phyloP scores from a whole-genome alignment of 345 rosid species.

The Lenwebbia sp. region DNA sequence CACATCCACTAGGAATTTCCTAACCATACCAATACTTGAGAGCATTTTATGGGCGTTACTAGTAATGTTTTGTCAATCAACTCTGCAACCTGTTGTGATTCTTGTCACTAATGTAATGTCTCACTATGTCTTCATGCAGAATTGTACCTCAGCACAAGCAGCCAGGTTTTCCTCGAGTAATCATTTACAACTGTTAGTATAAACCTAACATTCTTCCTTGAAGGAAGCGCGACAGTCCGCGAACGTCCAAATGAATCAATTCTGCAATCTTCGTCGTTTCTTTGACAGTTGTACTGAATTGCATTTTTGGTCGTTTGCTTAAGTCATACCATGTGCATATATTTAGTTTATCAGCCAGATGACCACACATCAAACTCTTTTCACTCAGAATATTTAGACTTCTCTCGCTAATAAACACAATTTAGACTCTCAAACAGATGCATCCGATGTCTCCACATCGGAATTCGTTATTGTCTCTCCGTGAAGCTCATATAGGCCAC shows the following conservation, averaged over 20 bases:
- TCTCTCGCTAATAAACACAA: background rate
- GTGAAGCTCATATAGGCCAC: background rate
- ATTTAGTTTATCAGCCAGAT: background rate
- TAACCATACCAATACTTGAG: too few species aligned
- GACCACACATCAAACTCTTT: background rate
- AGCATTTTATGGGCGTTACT: too few species aligned
- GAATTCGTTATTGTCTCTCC: background rate
- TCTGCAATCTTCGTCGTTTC: background rate
- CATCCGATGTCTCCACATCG: accelerated
- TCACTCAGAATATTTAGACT: background rate
- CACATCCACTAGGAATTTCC: too few species aligned
- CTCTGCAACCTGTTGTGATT: too few species aligned
- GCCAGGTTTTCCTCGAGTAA: background rate
- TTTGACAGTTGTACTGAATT: background rate
- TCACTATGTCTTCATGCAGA: too few species aligned
- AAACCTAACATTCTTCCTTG: background rate
- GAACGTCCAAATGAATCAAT: background rate
- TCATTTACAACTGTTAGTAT: background rate
- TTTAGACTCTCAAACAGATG: background rate
- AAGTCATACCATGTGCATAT: background rate
- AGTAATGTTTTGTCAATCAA: too few species aligned
- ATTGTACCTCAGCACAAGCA: background rate
- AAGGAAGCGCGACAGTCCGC: background rate
- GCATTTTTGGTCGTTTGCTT: background rate
- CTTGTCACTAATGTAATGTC: too few species aligned